phyloP scores from a whole-genome alignment of 345 rosid species.

The Populus euphratica region DNA sequence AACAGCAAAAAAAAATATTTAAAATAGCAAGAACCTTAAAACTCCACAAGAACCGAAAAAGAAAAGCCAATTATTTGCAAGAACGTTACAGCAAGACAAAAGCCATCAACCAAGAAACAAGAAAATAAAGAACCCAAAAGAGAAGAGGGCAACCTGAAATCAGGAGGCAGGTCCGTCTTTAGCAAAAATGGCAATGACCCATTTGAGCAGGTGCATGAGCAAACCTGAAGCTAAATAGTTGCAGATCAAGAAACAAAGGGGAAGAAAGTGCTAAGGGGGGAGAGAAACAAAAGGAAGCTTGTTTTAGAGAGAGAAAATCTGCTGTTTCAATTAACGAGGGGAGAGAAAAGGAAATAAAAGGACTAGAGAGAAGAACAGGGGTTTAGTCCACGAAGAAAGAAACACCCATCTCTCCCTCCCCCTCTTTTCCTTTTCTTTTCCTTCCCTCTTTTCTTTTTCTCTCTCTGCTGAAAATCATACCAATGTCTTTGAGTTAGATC shows the following conservation, averaged over 20 bases:
- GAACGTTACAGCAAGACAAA: neutral
- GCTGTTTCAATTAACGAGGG: neutral
- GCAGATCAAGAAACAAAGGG: constrained; percentile 41
- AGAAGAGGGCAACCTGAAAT: constrained; percentile 18
- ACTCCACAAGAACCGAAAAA: neutral
- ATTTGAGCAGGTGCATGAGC: constrained; percentile 5
- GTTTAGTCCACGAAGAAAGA: neutral
- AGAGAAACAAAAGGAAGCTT: constrained; percentile 12
- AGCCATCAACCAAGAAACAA: neutral
- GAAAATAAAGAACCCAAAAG: neutral
- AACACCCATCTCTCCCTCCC: neutral
- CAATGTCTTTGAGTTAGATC: neutral
- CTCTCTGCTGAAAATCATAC: too few species aligned
- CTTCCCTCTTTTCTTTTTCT: too few species aligned
- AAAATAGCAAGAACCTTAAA: neutral
- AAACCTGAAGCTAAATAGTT: constrained; percentile 17
- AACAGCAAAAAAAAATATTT: neutral
- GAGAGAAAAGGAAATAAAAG: neutral
- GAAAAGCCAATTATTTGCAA: neutral
- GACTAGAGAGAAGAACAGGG: neutral
- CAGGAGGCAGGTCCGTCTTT: constrained; percentile 21
- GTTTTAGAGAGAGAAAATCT: constrained; percentile 2
- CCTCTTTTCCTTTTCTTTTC: neutral
- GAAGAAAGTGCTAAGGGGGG: neutral
- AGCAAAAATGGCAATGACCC: constrained; percentile 22